phyloP scores from a whole-genome alignment of 768 basidiomycete species.

The Tylopilus plumbeoviolaceoides region DNA sequence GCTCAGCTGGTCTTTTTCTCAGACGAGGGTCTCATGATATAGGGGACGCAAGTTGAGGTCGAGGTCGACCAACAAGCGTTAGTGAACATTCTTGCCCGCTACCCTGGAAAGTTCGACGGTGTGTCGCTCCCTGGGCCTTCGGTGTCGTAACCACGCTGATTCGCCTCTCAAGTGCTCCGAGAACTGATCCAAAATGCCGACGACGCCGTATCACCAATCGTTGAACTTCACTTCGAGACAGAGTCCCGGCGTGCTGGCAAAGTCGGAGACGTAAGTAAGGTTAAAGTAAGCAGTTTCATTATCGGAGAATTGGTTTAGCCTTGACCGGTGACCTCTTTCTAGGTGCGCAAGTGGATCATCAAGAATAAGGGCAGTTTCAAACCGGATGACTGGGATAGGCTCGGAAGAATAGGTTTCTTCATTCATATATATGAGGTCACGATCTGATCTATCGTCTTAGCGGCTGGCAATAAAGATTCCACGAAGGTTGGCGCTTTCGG shows the following conservation, averaged over 20 bases:
- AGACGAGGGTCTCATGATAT: not conserved
- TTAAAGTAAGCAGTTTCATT: not conserved
- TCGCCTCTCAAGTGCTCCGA: conserved; percentile 35
- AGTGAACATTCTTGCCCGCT: conserved; percentile 17
- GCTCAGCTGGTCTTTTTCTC: not conserved
- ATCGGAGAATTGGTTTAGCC: no score
- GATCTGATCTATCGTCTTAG: not conserved
- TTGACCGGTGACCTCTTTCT: not conserved
- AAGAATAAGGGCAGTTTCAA: conserved; percentile 10
- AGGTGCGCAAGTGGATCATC: conserved; percentile 14
- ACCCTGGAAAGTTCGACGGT: conserved; percentile 14
- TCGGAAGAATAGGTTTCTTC: conserved; percentile 9
- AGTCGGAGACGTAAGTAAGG: not conserved
- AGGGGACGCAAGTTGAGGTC: conserved; percentile 5
- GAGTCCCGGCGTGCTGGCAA: no score
- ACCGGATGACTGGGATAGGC: not conserved
- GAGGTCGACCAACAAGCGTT: conserved; percentile 16
- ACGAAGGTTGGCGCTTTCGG: conserved; percentile 17
- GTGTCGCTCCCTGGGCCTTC: not conserved
- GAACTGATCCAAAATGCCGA: conserved; percentile 29
- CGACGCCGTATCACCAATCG: conserved; percentile 37
- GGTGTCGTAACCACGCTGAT: not conserved
- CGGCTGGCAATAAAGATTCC: conserved; percentile 10
- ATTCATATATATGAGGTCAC: not conserved
- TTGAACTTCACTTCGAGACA: conserved; percentile 38